Conservation (phyloP, 129 eudicot species). For the Scalesia atractyloides region DNA sequence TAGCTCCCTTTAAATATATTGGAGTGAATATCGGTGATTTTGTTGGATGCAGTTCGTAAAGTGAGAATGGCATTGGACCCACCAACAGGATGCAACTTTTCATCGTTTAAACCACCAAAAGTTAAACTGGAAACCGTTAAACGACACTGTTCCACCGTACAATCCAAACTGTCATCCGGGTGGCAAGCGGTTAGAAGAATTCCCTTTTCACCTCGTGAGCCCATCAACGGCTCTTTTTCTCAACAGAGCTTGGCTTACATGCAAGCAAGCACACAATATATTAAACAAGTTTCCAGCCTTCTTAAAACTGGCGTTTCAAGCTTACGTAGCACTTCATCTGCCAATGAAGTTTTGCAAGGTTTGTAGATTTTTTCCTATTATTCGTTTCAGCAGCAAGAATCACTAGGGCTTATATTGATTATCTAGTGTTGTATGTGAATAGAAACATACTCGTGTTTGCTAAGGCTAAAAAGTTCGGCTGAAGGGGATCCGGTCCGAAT, state of each 20-base stretch:
- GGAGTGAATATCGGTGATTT: slow-evolving; percentile 4
- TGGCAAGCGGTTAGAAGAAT: slow-evolving; percentile 67
- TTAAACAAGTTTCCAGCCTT: slow-evolving; percentile 80
- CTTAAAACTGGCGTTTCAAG: slow-evolving; percentile 67
- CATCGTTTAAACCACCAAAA: slow-evolving; percentile 56
- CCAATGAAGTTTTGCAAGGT: slow-evolving; percentile 77
- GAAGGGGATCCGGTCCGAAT: slow-evolving; percentile 72
- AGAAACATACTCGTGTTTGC: slow-evolving; percentile 63
- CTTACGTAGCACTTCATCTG: slow-evolving; percentile 61
- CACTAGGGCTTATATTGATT: neutral
- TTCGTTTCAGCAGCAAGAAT: neutral
- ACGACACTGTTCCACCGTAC: slow-evolving; percentile 39
- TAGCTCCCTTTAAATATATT: too few species aligned
- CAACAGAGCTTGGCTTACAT: slow-evolving; percentile 82
- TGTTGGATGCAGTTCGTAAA: slow-evolving; percentile 68
- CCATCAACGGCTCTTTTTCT: slow-evolving; percentile 61
- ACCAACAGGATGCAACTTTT: slow-evolving; percentile 76
- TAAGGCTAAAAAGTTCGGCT: slow-evolving; percentile 69
- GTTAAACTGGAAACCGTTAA: slow-evolving; percentile 52
- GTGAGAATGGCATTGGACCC: slow-evolving; percentile 78
- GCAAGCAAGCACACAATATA: slow-evolving; percentile 73
- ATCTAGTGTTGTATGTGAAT: slow-evolving; percentile 25
- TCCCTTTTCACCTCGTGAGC: slow-evolving; percentile 56
- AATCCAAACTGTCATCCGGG: slow-evolving; percentile 58
- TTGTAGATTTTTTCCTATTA: slow-evolving; percentile 4